A percentile compares a stretch with the other conserved stretches of the same genome.
Conservation (phyloP, 495 filamentous ascomycete species). For the Xylaria sp. region DNA sequence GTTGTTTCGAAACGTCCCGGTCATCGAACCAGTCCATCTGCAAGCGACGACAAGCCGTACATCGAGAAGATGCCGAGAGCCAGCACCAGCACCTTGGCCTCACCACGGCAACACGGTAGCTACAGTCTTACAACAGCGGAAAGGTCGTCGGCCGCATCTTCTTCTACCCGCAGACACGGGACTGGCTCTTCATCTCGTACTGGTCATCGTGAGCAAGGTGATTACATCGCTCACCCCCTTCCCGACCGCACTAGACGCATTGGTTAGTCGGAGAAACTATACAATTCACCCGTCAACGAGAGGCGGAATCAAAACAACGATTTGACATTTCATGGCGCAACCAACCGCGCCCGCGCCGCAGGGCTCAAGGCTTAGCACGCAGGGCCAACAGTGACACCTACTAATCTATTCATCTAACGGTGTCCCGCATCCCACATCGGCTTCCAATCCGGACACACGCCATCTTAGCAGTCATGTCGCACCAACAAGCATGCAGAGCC, state of each 20-base stretch:
- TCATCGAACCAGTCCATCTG: conserved; percentile 28
- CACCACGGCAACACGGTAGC: conserved; percentile 27
- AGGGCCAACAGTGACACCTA: background rate
- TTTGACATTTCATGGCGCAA: conserved; percentile 9
- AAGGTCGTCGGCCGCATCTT: background rate
- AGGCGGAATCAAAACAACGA: background rate
- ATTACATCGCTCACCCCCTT: conserved; percentile 26
- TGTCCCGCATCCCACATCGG: conserved; percentile 1
- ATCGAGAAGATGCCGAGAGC: conserved; percentile 39
- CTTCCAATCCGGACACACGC: conserved; percentile 1
- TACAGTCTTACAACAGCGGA: conserved; percentile 13
- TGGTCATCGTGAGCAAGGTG: conserved; percentile 12
- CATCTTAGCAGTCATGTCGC: background rate
- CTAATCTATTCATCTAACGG: background rate
- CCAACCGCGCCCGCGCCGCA: background rate
- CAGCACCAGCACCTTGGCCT: conserved; percentile 19
- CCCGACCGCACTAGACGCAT: conserved; percentile 21
- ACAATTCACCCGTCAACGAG: background rate
- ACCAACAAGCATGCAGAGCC: background rate
- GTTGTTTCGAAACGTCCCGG: conserved; percentile 33
- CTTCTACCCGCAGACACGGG: conserved; percentile 13
- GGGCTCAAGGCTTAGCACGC: background rate
- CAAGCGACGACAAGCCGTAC: conserved; percentile 36
- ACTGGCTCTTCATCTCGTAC: conserved; percentile 2
- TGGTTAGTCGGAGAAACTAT: background rate